Evolutionary conservation across 2,329 filamentous ascomycete species (phyloP).

Genomic region (Diplodia mutila): DNA sequence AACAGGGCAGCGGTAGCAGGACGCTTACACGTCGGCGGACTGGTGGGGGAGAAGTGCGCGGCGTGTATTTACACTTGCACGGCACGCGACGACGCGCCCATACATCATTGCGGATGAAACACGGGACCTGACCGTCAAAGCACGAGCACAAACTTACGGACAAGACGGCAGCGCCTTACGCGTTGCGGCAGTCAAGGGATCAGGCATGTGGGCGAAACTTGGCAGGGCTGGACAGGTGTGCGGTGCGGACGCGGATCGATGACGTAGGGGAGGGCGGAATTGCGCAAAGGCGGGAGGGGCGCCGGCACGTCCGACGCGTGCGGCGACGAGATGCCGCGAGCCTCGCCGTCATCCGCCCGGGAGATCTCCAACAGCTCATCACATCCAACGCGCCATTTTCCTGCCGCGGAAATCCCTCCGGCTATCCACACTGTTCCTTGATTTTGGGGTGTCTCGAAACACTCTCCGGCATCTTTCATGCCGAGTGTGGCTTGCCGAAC

Average conservation of each 20-base stretch:
- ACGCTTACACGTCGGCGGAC: background rate
- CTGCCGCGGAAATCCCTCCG: background rate
- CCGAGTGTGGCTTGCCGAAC: too few relatives aligned
- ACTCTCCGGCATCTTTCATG: background rate
- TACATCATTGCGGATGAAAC: conserved; percentile 6
- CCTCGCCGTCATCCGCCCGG: background rate
- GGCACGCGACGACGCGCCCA: background rate
- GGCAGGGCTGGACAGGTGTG: background rate
- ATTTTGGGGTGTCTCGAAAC: background rate
- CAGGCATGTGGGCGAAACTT: background rate
- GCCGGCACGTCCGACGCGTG: background rate
- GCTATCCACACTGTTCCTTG: background rate
- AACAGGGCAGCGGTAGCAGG: background rate
- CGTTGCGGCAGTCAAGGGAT: background rate
- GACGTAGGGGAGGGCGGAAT: background rate
- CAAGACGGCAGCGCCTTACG: conserved; percentile 2
- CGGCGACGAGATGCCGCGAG: background rate
- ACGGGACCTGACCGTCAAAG: background rate
- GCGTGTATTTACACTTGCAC: conserved; percentile 1
- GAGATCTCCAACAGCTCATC: background rate
- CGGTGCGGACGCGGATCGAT: background rate
- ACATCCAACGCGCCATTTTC: background rate
- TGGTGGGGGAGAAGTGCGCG: background rate
- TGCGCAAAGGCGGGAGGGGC: background rate
- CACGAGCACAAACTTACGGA: background rate